Evolutionary conservation across 2,329 filamentous ascomycete genomes (phyloP).

Genomic region (Periconia sp.): DNA sequence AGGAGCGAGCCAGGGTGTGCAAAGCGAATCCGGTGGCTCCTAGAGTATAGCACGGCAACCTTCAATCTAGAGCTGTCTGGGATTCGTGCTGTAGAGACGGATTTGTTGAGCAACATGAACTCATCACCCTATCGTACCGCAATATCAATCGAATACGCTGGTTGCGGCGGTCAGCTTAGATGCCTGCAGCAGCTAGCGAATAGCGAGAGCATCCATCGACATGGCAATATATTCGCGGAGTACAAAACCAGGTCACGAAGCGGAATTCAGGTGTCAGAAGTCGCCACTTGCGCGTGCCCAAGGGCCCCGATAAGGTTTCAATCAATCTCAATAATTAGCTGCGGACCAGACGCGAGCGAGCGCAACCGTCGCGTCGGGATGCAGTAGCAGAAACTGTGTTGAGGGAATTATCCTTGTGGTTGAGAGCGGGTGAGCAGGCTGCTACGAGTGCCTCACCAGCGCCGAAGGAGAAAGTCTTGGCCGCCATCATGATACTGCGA

Average conservation of each 20-base stretch:
- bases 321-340: slow-evolving; percentile 3
- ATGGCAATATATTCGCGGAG: slow-evolving; percentile 7
- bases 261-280: not conserved
- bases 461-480: slow-evolving; percentile 7
- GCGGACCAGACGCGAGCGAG: not conserved
- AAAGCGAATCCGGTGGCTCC: slow-evolving; percentile 4
- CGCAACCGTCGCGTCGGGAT: slow-evolving; percentile 1
- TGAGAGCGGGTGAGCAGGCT: too few species aligned
- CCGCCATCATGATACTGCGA: slow-evolving; percentile 8
- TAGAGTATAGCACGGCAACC: too few species aligned
- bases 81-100: not conserved
- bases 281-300: slow-evolving; percentile 14
- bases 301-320: slow-evolving; percentile 8
- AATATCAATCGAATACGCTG: too few species aligned
- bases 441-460: slow-evolving; percentile 13
- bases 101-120: too few species aligned
- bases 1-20: not conserved
- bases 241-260: slow-evolving; percentile 2
- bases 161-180: slow-evolving; percentile 7
- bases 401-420: slow-evolving; percentile 7
- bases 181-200: slow-evolving; percentile 1
- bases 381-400: too few species aligned
- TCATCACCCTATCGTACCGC: too few species aligned
- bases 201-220: not conserved
- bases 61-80: too few species aligned